A percentile compares a stretch with the other conserved stretches of the same genome.
Evolutionary conservation across 768 basidiomycete genomes (phyloP).

Genomic region (Phaeotremella fagi): DNA sequence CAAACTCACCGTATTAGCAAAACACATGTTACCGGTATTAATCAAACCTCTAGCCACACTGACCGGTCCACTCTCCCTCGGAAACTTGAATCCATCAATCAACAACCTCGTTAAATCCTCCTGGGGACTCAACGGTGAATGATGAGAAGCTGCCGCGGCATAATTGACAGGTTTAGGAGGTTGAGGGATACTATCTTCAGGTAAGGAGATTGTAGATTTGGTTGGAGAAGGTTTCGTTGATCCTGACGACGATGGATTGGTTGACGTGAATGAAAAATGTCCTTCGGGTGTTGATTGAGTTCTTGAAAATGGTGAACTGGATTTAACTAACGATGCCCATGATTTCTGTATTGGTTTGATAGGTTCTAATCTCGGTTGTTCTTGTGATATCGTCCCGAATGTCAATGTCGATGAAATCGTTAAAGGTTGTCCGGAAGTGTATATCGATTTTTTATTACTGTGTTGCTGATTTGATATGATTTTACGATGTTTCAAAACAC

Average conservation of each 20-base stretch:
- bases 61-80: constrained; percentile 11
- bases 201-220: constrained; percentile 16
- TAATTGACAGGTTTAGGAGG: constrained; percentile 2
- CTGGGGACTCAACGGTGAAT: constrained; percentile 19
- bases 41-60: constrained; percentile 63
- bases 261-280: constrained; percentile 11
- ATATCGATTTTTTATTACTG: background rate
- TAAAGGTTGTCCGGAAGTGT: background rate
- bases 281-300: constrained; percentile 8
- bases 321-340: constrained; percentile 38
- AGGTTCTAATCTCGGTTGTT: background rate
- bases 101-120: constrained; percentile 36
- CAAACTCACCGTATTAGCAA: constrained; percentile 70
- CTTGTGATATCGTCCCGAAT: background rate
- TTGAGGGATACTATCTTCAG: constrained; percentile 5
- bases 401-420: background rate
- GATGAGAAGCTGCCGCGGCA: constrained; percentile 28
- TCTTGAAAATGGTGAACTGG: background rate
- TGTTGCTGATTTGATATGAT: background rate
- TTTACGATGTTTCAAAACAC: background rate
- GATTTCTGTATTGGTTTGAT: constrained; percentile 23
- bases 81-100: constrained; percentile 33
- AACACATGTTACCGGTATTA: constrained; percentile 96
- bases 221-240: constrained; percentile 19
- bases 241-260: background rate